phyloP scores from a whole-genome alignment of 768 basidiomycete species.

The Lentinula sp. region DNA sequence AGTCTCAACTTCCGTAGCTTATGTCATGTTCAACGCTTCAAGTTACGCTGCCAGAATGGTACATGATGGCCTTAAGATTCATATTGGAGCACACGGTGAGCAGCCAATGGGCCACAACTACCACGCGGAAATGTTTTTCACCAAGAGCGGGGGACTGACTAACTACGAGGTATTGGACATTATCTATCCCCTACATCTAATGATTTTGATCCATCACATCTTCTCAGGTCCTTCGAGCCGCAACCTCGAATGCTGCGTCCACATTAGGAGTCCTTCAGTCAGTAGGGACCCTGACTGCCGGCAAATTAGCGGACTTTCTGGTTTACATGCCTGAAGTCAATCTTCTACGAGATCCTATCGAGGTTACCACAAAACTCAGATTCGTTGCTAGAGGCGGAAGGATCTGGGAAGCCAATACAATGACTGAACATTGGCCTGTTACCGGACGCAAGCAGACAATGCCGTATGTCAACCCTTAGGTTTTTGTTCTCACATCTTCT shows the following conservation, averaged over 20 bases:
- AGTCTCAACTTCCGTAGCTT: conserved; percentile 33
- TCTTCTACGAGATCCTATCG: conserved; percentile 47
- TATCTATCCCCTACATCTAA: background rate
- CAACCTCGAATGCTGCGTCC: conserved; percentile 57
- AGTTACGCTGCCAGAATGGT: conserved; percentile 65
- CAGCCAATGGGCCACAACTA: conserved; percentile 67
- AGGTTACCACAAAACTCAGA: conserved; percentile 40
- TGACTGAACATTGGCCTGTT: conserved; percentile 68
- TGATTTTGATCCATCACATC: background rate
- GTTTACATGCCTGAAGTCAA: conserved; percentile 58
- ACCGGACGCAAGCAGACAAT: conserved; percentile 46
- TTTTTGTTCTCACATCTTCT: no score
- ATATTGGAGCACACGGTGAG: conserved; percentile 75
- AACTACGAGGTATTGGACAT: conserved; percentile 54
- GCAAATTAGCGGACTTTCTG: conserved; percentile 69
- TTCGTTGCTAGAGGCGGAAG: conserved; percentile 61
- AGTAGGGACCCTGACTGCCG: conserved; percentile 54
- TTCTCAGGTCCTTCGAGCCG: conserved; percentile 58
- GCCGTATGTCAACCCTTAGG: conserved; percentile 45
- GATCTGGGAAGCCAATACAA: conserved; percentile 59
- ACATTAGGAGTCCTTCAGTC: conserved; percentile 60
- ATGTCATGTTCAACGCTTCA: conserved; percentile 63
- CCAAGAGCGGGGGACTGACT: conserved; percentile 53
- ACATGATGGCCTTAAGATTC: conserved; percentile 50
- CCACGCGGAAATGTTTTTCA: conserved; percentile 68